Conservation (phyloP, 176 grass and related monocot genomes). For the Secale cereale region DNA sequence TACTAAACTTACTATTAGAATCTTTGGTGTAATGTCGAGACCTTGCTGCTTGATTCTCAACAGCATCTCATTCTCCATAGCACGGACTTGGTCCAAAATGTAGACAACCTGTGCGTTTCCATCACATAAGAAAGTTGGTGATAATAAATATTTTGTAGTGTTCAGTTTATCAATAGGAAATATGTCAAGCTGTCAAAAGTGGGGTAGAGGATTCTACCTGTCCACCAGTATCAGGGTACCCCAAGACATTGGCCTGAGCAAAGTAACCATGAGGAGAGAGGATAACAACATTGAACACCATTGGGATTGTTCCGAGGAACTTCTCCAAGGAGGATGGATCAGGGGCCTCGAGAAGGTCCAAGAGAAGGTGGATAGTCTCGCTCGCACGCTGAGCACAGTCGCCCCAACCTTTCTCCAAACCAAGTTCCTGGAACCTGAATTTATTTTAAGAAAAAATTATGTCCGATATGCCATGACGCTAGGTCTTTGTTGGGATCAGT, state of each 20-base stretch:
- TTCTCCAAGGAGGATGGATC: conserved; percentile 63
- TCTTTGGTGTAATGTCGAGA: conserved; percentile 65
- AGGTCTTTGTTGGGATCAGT: not conserved
- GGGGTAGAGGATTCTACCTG: conserved; percentile 37
- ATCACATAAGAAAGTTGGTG: not conserved
- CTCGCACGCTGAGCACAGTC: conserved; percentile 45
- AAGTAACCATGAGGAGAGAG: conserved; percentile 84
- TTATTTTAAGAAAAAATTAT: not conserved
- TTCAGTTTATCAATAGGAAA: not conserved
- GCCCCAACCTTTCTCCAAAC: conserved; percentile 77
- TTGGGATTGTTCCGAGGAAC: conserved; percentile 66
- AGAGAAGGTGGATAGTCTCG: conserved; percentile 70
- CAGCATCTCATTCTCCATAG: conserved; percentile 78
- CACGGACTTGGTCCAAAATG: conserved; percentile 87
- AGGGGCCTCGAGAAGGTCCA: conserved; percentile 75
- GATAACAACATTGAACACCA: conserved; percentile 84
- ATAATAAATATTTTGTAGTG: not conserved
- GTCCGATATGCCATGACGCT: not conserved
- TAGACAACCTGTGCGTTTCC: conserved; percentile 59
- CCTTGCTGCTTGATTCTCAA: conserved; percentile 74
- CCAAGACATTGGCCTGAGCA: conserved; percentile 79
- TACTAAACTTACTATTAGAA: conserved; percentile 64
- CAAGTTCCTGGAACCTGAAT: conserved; percentile 76
- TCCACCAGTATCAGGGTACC: conserved; percentile 78
- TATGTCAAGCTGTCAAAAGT: not conserved